Base-by-base conservation (phyloP, 1,139 yeast species). In the Kodamaea fungicola region DNA sequence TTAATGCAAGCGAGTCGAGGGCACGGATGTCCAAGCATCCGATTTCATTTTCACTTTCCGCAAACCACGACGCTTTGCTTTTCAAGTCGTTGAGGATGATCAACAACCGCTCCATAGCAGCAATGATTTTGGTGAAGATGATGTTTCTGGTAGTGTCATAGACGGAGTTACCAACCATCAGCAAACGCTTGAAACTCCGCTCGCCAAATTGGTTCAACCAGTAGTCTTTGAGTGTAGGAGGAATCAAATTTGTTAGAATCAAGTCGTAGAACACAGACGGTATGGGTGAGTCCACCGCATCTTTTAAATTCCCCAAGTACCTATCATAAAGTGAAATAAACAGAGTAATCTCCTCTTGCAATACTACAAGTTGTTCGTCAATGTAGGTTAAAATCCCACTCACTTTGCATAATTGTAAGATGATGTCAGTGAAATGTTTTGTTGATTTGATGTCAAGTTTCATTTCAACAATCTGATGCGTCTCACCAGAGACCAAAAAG, bases 141-240 rank as follows among this genome's bases (percentile, higher is more conserved):
- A 62, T 51, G 42, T 73, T 70, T 37, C 80, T 59, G 1, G 71
- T 55, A 30, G 55, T 54, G 28, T 80, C 86, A 51, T 75, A 80
- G 4, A 71, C 62, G 0, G 67, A 51, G 31, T 67, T 64, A 0
- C 84, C 83, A 16, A 72, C 43, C 39, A 72, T 74, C 8, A 62
- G 59, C 75, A 90, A 75, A 47, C 76, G 68, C 45, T 77, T 80
- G 31, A 78, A 57, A 8, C 88, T 89, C 42, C 86, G 64, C 43
- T 85, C 92, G 1, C 87, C 89, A 29, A 85, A 64, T 40, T 70
- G 76, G 44, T 71, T 69, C 13, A 67, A 44, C 74, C 74, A 71
- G 44, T 45, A 71, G 47, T 71, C 76, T 35, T 59, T 62, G 10
- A 61, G 47, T 2, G 40, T 27, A 24, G 59, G 64, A 2, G 78